Base-by-base conservation (phyloP, 192 early-diverging fungal genomes). In the Coemansia asiatica region DNA sequence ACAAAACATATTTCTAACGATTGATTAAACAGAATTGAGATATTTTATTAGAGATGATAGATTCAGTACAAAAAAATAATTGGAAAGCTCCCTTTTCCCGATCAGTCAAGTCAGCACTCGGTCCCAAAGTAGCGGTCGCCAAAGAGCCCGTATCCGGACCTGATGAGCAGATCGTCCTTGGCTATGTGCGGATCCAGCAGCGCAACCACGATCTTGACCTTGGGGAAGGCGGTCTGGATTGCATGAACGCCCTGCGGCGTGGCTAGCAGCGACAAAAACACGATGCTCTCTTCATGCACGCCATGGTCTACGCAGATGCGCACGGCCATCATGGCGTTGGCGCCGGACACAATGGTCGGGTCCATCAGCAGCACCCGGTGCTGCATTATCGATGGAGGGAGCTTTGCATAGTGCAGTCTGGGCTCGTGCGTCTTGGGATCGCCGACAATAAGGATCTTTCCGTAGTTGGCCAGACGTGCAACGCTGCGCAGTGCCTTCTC, bases 251-350 rank as follows among this genome's bases (percentile, higher is more conserved):
- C 94, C 56, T 87, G 85, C 16, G 88, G 85, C 0, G 91, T 86
- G 8, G 95, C 87, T 31, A 98, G 80, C 64, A 95, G 86, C 6
- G 90, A 88, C 36, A 94, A 66, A 71, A 96, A 95, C 16, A 95
- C 86, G 51, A 98, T 95, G 55, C 86, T 80, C n/a, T 89, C 82
- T 71, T 94, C 91, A 0, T 86, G 88, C 4, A 96, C 90, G 63
- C 90, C 87, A 63, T 98, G 94, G 78, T 98, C 96, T 7, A 94
- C 71, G 58, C 96, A 83, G 31, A 96, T 92, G 36, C 94, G 87
- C 40, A 98, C 91, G 16, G 96, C 95, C 96, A 98, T 98, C 82
- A 98, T 67, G 4, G 93, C 95, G 6, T 92, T 92, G 6, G 95
- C 95, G 31, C 96, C 96, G 9, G 93, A 95, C 4, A 91, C 91